A percentile compares a stretch with the other conserved stretches of the same genome.
Evolutionary conservation across 23 red algal species (phyloP).

Genomic region (Porphyridium purpureum): DNA sequence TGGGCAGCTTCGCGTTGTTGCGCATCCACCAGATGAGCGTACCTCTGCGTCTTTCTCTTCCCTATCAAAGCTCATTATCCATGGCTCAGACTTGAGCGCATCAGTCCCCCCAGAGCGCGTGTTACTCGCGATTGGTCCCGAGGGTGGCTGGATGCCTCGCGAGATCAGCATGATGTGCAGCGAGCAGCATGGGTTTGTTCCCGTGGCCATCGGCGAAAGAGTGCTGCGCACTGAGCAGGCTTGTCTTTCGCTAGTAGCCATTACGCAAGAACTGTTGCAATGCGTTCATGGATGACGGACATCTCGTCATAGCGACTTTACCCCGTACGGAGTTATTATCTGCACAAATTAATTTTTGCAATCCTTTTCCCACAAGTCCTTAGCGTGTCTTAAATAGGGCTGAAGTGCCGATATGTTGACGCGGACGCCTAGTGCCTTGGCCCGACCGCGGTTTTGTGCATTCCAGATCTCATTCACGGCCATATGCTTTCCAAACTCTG

Average conservation of each 20-base stretch:
- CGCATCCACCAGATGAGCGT: constrained; percentile 11
- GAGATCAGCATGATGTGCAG: constrained; percentile 10
- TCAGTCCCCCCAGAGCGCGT: too few species aligned
- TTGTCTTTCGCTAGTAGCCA: not conserved
- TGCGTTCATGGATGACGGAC: not conserved
- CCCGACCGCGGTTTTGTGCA: too few species aligned
- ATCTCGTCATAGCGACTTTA: too few species aligned
- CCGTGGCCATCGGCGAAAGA: constrained; percentile 22
- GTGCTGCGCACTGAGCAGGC: constrained; percentile 25
- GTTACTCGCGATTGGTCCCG: not conserved
- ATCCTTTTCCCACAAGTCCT: too few species aligned
- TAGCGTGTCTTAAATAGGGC: too few species aligned
- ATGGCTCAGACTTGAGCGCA: too few species aligned
- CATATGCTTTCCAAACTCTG: too few species aligned
- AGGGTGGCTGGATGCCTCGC: constrained; percentile 52
- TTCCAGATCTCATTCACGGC: too few species aligned
- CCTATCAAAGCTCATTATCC: not conserved
- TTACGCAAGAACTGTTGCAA: not conserved
- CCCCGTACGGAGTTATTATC: too few species aligned
- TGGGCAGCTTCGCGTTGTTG: constrained; percentile 17
- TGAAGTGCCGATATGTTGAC: too few species aligned
- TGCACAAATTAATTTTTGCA: too few species aligned
- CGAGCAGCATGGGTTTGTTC: constrained; percentile 4
- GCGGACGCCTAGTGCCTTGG: too few species aligned
- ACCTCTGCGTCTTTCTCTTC: not conserved